Evolutionary conservation across 2,329 filamentous ascomycete genomes (phyloP), one percentile per base, ranked within the genome.

Genomic region (Hymenoscyphus scutula): DNA sequence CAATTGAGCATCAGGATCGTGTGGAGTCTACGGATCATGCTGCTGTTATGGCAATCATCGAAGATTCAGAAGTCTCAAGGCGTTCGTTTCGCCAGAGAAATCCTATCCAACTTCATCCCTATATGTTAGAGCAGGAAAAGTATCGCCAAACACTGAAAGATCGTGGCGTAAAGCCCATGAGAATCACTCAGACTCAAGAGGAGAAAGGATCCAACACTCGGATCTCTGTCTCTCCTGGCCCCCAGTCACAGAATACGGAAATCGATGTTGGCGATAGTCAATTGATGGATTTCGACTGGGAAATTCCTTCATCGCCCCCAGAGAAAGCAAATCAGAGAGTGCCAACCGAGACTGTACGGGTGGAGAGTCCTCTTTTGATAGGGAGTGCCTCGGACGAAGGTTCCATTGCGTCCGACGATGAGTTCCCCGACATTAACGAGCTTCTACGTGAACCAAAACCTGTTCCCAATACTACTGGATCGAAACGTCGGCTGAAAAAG

Each of bases 81-180:
- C 70, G 72, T 8, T 59, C 61, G 19, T 56, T 74, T 32, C 69
- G 73, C 4, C 63, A 73, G 61, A 64, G 73, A 41, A 74, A 71
- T 57, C 65, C 68, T 17, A 73, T 74, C 56, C 73, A 75, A 51
- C 59, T 74, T 15, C 72, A 74, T 58, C 73, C 73, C 1, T 75
- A 74, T 63, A 58, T 67, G 48, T 41, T 74, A 19, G 73, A 75
- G 60, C 69, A 72, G 54, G 68, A 72, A 32, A 72, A 69, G 53
- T 74, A 74, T 57, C 66, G 71, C 29, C 68, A 64, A 48, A 68
- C 64, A 11, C 58, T 74, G 30, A 73, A 68, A 60, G 68, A 70
- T 13, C 65, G 71, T 29, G 71, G 71, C 13, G 62, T 75, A 13
- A 67, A 64, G 10, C 73, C 73, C 8, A 64, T 73, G 56, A 67